These are phyloP conservation scores for Penstemon barbatus DNA, from an alignment of 257 asterid genomes.

Conservation along the genomic window DNA sequence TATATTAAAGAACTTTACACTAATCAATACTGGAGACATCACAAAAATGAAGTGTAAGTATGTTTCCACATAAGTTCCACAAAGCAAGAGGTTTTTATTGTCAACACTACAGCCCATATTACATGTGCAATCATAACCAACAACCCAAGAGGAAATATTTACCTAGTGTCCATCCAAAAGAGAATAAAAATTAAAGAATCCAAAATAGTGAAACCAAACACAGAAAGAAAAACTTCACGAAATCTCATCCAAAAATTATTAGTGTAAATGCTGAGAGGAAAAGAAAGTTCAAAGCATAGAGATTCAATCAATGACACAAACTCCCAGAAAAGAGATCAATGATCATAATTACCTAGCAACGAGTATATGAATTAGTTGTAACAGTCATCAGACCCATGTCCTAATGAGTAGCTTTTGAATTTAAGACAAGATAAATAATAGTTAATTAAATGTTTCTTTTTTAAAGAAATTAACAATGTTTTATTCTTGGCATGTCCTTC, in stretches of 20 bases:
- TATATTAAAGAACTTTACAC: background rate
- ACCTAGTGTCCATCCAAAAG: slow-evolving; percentile 6
- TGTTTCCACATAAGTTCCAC: background rate
- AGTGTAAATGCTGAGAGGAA: slow-evolving; percentile 3
- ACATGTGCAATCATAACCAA: slow-evolving; percentile 1
- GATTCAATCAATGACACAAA: background rate
- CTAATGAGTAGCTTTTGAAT: background rate
- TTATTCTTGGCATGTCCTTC: background rate
- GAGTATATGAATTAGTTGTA: slow-evolving; percentile 11
- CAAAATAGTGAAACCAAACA: slow-evolving; percentile 11
- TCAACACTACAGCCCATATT: slow-evolving; percentile 16
- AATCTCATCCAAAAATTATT: slow-evolving; percentile 11
- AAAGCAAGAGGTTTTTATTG: background rate
- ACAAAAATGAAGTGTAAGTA: background rate
- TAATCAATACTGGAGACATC: background rate
- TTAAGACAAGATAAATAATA: background rate
- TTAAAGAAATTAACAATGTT: background rate
- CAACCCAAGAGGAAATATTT: background rate
- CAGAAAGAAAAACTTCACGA: slow-evolving; percentile 4
- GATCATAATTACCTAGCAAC: slow-evolving; percentile 16
- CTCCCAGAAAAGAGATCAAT: background rate
- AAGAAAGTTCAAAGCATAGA: background rate
- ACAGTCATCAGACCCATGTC: background rate
- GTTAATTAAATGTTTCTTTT: background rate
- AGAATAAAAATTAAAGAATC: slow-evolving; percentile 1